Percentiles rank a stretch among this genome's conserved stretches.
These are phyloP conservation scores for Colletotrichum acutatum DNA, from an alignment of 2,329 filamentous ascomycete species.

Conservation along the genomic window DNA sequence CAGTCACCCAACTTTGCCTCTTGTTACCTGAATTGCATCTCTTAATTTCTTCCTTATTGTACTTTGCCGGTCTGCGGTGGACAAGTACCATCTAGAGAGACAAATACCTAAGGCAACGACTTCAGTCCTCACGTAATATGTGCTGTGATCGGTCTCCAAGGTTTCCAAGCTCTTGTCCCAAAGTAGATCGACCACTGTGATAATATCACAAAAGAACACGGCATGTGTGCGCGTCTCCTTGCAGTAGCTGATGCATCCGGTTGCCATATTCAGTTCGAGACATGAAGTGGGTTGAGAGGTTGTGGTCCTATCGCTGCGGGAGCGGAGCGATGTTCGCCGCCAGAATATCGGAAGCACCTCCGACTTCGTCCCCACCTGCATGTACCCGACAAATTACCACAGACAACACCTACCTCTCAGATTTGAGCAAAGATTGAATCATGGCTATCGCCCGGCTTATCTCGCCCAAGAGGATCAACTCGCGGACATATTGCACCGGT, in stretches of 20 bases:
- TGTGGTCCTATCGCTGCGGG: neutral
- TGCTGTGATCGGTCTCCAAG: neutral
- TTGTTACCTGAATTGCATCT: neutral
- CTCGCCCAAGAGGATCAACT: neutral
- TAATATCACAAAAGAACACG: neutral
- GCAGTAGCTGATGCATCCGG: neutral
- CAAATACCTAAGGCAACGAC: neutral
- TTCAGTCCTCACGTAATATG: neutral
- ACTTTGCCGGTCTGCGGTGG: neutral
- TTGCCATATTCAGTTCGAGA: neutral
- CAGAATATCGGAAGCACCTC: neutral
- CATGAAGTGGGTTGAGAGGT: neutral
- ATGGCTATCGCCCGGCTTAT: neutral
- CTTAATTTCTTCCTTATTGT: neutral
- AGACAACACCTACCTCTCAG: neutral
- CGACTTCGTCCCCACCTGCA: neutral
- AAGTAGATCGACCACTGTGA: neutral
- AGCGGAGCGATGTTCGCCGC: conserved; percentile 1
- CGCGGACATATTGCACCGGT: neutral
- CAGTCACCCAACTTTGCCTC: neutral
- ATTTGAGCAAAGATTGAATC: neutral
- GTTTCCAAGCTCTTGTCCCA: neutral
- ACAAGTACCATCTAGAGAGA: neutral
- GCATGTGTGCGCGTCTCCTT: neutral
- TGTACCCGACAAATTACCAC: neutral